These are phyloP conservation scores for Dendrobium officinale DNA, from an alignment of 106 monocot genomes.

Conservation along the genomic window DNA sequence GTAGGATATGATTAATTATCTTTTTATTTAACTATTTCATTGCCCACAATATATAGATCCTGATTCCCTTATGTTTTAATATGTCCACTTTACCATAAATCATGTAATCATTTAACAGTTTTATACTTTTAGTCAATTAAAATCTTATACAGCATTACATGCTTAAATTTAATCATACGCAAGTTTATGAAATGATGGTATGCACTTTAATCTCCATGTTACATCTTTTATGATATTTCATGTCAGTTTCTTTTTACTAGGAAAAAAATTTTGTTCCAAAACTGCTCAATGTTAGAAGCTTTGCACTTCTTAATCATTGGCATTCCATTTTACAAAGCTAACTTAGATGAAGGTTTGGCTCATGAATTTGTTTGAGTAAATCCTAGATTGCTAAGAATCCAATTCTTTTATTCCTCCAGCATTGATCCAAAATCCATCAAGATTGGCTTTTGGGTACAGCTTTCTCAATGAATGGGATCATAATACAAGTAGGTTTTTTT, in stretches of 20 bases:
- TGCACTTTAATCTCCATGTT: neutral
- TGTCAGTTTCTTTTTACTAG: neutral
- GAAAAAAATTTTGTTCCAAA: neutral
- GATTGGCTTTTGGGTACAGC: no score
- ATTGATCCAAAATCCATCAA: no score
- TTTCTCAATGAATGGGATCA: no score
- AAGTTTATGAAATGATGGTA: neutral
- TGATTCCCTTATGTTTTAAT: neutral
- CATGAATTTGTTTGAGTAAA: neutral
- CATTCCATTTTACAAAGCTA: neutral
- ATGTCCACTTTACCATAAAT: neutral
- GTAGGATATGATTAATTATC: no score
- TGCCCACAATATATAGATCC: no score
- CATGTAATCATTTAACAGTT: neutral
- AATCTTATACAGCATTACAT: neutral
- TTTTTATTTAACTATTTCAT: no score
- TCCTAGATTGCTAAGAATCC: no score
- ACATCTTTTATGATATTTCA: neutral
- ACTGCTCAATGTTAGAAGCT: neutral
- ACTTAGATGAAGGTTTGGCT: neutral
- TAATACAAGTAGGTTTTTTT: no score
- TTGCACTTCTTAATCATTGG: neutral
- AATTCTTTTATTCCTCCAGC: no score
- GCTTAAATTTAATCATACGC: neutral
- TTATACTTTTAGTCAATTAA: neutral